Evolutionary conservation across 345 rosid genomes (phyloP), one percentile per base, ranked within the genome.

Genomic region (Rhizophora mangle): DNA sequence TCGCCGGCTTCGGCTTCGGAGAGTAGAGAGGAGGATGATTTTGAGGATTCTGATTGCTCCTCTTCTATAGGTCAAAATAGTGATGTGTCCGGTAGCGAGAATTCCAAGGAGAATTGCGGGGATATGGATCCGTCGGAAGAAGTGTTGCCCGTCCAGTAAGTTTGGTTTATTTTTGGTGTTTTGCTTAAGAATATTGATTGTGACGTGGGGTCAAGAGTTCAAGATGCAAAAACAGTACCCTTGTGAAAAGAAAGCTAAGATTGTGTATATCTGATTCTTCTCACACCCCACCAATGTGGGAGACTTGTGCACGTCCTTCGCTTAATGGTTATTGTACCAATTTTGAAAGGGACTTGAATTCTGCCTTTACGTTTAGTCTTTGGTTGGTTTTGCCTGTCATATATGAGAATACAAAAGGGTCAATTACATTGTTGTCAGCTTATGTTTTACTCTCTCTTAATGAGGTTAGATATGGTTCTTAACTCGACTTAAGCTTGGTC

Each of bases 61-160:
- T 62, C 53, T 5, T 70, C 74, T 32, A 63, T 54, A 4, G 74
- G 68, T 60, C 53, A 59, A 57, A 53, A 62, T n/a, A 82, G 79
- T 54, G 80, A 73, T 26, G 51, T 6, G 37, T 70, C 76, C 19
- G 63, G 32, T 43, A 76, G 64, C 6, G 71, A 66, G 5, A 49
- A 47, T 8, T 64, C 71, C 11, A 77, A 63, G 21, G 77, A 60
- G 3, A 82, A 78, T 31, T 56, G 6, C 6, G 74, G 65, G 39
- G 80, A 70, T 43, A 64, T 80, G 77, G 76, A 68, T 65, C 74
- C 57, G 62, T 59, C 78, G 52, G 76, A 82, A 73, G 80, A 74
- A 52, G 77, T 60, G 68, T 67, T 81, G 69, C 88, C 86, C 2
- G 49, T 72, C 68, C 72, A 52, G 77, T 73, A 67, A 61, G 67